Percentiles rank a stretch among this genome's conserved stretches.
Evolutionary conservation across 2,329 filamentous ascomycete species (phyloP).

Genomic region (Plectosphaerella plurivora): DNA sequence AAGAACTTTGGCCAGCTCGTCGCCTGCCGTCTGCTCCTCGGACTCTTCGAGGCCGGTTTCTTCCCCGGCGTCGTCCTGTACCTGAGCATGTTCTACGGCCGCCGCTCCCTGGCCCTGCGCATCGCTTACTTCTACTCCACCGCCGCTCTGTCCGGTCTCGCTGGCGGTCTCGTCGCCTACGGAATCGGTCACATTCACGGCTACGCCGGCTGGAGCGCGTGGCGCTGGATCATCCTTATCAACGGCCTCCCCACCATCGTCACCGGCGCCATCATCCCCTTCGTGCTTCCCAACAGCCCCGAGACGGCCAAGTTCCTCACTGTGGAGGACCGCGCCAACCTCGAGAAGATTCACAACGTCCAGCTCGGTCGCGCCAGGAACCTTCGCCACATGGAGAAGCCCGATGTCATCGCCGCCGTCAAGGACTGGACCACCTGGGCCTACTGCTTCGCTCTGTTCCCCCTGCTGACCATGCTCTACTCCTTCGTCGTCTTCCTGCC

Average conservation of each 20-base stretch:
- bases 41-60: constrained; percentile 54
- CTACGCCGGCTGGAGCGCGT: constrained; percentile 48
- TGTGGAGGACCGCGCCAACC: constrained; percentile 40
- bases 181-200: constrained; percentile 62
- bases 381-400: constrained; percentile 29
- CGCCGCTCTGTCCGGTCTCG: constrained; percentile 58
- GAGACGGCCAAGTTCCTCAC: constrained; percentile 47
- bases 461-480: constrained; percentile 62
- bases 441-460: constrained; percentile 57
- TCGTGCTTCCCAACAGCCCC: constrained; percentile 54
- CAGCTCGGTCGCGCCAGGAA: constrained; percentile 30
- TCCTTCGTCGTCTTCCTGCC: constrained; percentile 65
- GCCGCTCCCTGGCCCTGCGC: constrained; percentile 54
- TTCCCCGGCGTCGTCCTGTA: constrained; percentile 57
- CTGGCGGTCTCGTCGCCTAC: constrained; percentile 60
- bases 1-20: constrained; percentile 51
- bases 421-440: constrained; percentile 64
- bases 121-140: constrained; percentile 59
- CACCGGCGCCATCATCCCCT: constrained; percentile 49
- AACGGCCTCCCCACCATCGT: constrained; percentile 52
- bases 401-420: constrained; percentile 51
- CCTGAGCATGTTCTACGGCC: constrained; percentile 60
- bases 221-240: constrained; percentile 63
- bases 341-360: constrained; percentile 41
- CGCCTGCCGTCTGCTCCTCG: constrained; percentile 52